phyloP scores from a whole-genome alignment of 2,329 filamentous ascomycete genomes.

The Epichloe glyceriae region DNA sequence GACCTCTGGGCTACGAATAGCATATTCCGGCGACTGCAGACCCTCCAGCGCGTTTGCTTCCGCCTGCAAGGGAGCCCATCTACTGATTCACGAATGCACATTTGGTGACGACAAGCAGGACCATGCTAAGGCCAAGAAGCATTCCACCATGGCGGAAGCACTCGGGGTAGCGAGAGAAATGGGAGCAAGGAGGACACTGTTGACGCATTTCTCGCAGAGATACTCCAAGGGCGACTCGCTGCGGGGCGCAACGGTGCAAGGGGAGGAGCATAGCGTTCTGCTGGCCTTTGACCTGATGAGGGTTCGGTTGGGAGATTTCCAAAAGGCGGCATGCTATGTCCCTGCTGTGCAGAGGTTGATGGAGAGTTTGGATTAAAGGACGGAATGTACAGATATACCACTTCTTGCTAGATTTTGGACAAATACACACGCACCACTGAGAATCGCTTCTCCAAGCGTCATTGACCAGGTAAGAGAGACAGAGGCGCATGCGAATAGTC shows the following conservation, averaged over 20 bases:
- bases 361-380: conserved; percentile 20
- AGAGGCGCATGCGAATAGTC: neutral
- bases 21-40: conserved; percentile 89
- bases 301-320: conserved; percentile 57
- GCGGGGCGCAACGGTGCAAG: conserved; percentile 19
- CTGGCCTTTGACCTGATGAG: conserved; percentile 73
- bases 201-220: conserved; percentile 92
- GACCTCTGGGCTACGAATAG: conserved; percentile 67
- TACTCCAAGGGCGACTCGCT: conserved; percentile 55
- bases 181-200: conserved; percentile 63
- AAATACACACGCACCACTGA: neutral
- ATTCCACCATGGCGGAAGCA: conserved; percentile 80
- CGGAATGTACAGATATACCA: neutral
- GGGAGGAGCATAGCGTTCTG: conserved; percentile 34
- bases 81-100: conserved; percentile 90
- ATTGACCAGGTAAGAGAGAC: too few species aligned
- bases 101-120: conserved; percentile 74
- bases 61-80: conserved; percentile 62
- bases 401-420: neutral
- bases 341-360: conserved; percentile 42
- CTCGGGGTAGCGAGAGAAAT: conserved; percentile 65
- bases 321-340: conserved; percentile 49
- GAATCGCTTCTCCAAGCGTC: too few species aligned
- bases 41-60: conserved; percentile 56
- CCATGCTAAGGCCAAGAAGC: conserved; percentile 78